Base-by-base conservation (phyloP, 2,329 filamentous ascomycete genomes). In the Phyllosticta citriasiana region DNA sequence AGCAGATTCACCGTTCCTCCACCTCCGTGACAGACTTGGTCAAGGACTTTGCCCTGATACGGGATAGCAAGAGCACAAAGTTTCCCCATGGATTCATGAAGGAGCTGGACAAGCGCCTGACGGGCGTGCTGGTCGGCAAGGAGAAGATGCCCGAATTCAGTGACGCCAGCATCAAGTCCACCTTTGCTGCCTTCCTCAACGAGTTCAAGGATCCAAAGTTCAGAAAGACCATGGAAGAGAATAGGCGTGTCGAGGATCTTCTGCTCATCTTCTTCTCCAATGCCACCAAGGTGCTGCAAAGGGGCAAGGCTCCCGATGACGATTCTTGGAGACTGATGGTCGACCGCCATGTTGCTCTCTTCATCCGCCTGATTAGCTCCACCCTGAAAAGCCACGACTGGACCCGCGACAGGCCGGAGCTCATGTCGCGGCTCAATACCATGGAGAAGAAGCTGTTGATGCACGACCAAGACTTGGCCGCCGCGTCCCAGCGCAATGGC, bases 241-340 rank as follows among this genome's bases (percentile, higher is more conserved):
- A 97, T 73, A 84, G 93, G 64, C 87, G 93, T 70, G 87, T 96
- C 24, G 94, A 99, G 74, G 92, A 96, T 65, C 78, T 97, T 57
- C 85, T 99, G 57, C 81, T 99, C 67, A 97, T 97, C 65, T 97
- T 99, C 79, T 97, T 95, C 76, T 95, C 92, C 1, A 88, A 90
- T 65, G 92, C 94, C 6, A 96, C 91, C 54, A 95, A 96, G 73
- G 92, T 96, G 64, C 82, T 96, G 69, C 86, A 88, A 73, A 89
- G 90, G 72, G 83, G 88, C 59, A 89, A 89, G 73, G 75, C 83
- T 0, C 81, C 85, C 0, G 88, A 88, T 55, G 93, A 97, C 73
- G 91, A 96, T 72, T 84, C 84, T 59, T 97, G 91, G 89, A 96
- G 94, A 76, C 79, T 88, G 62, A 85, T 97, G 76, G 91, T 96